Percentiles rank a stretch among this genome's conserved stretches.
These are phyloP conservation scores for Herpotrichia juniperi DNA, from an alignment of 2,329 filamentous ascomycete species.

Conservation along the genomic window DNA sequence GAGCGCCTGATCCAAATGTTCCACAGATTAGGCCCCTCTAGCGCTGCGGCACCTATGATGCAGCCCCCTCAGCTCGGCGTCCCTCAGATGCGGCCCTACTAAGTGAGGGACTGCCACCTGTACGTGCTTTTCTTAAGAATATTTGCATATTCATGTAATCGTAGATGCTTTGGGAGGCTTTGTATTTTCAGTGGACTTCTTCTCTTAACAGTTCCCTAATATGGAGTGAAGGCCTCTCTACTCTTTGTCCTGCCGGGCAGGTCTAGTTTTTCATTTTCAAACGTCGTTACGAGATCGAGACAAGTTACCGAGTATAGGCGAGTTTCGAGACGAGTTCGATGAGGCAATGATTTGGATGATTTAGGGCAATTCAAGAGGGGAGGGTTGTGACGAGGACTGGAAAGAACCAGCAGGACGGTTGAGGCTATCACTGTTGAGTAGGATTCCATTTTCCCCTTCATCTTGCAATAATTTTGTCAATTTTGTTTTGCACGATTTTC, in stretches of 20 bases:
- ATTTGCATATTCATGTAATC: too few relatives aligned
- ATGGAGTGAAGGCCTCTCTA: not conserved
- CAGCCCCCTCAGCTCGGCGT: conserved; percentile 25
- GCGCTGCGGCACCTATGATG: conserved; percentile 26
- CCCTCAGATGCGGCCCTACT: conserved; percentile 35
- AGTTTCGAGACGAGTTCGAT: conserved; percentile 1
- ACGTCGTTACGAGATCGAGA: not conserved
- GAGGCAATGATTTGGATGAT: conserved; percentile 13
- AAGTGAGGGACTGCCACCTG: conserved; percentile 1
- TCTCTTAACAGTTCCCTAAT: conserved; percentile 7
- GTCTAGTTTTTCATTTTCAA: conserved; percentile 2
- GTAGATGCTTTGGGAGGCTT: not conserved
- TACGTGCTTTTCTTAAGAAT: not conserved
- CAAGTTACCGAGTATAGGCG: not conserved
- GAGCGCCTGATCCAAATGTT: conserved; percentile 80
- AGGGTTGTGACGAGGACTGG: not conserved
- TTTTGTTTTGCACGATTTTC: not conserved
- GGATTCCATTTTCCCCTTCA: too few relatives aligned
- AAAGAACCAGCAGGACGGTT: not conserved
- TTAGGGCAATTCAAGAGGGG: not conserved
- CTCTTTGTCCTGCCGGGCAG: conserved; percentile 16
- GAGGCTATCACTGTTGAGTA: too few relatives aligned
- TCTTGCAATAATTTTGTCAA: too few relatives aligned
- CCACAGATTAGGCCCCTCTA: conserved; percentile 49
- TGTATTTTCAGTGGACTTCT: not conserved